Base-by-base conservation (phyloP, 257 asterid species). In the Nicotiana benthamiana region DNA sequence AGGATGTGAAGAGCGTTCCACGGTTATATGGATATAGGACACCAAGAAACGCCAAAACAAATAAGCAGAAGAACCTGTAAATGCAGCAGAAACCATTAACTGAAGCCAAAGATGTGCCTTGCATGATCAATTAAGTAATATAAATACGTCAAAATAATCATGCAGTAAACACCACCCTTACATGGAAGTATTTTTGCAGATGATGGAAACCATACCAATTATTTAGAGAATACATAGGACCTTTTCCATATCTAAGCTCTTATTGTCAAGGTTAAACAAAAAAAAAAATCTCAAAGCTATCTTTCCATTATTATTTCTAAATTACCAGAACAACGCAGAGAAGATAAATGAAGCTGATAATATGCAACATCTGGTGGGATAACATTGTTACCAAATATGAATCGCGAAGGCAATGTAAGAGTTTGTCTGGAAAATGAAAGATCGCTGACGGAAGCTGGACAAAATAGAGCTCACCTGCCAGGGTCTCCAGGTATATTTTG, bases 21-120 rank as follows among this genome's bases (percentile, higher is more conserved):
- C 84, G 97, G 82, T 88, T 89, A 84, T 91, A 90, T 30, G 99
- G 98, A 85, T 90, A 88, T 76, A 92, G 83, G 79, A 88, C 85
- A 66, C 97, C 94, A 66, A 87, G 74, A 76, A 86, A 88, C 54
- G 96, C 86, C 89, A 93, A 86, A 78, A 84, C 63, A 65, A 85
- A 91, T 86, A 93, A 84, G 82, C 88, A 81, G 77, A 80, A 70
- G 78, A 88, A 83, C 96, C 98, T 95, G 98, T 77, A 32, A 60
- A 84, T 72, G 48, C 22, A 80, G 43, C 62, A 74, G 43, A 74
- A 48, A 48, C 3, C 6, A 36, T 74, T 74, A 74, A 26, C 46
- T 28, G 16, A 24, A 72, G 26, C 43, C 62, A 15, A 24, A 48
- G 15, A 74, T 74, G 61, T 8, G 40, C 26, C 79, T 48, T 48